A percentile compares a stretch with the other conserved stretches of the same genome.
These are phyloP conservation scores for Nadsonia fulvescens DNA, from an alignment of 805 yeast species.

Conservation along the genomic window DNA sequence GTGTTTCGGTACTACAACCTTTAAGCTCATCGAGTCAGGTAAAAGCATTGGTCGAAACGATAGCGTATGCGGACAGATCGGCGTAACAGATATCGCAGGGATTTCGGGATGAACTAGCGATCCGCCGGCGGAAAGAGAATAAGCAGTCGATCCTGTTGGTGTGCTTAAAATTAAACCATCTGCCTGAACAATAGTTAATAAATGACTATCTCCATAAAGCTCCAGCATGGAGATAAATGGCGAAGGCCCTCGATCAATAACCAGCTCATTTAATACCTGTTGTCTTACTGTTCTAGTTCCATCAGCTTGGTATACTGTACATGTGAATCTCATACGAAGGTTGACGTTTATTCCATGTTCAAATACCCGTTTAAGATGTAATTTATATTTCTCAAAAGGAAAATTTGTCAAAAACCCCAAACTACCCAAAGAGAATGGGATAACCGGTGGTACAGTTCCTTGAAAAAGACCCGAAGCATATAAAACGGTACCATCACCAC, in stretches of 20 bases:
- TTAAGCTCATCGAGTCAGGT: slow-evolving; percentile 82
- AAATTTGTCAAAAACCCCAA: slow-evolving; percentile 82
- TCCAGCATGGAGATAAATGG: slow-evolving; percentile 85
- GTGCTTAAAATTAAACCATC: slow-evolving; percentile 87
- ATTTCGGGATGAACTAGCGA: slow-evolving; percentile 88
- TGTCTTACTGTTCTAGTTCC: slow-evolving; percentile 27
- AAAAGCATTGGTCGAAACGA: slow-evolving; percentile 82
- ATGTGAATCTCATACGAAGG: slow-evolving; percentile 73
- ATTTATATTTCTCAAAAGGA: slow-evolving; percentile 53
- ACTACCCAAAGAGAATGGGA: slow-evolving; percentile 76
- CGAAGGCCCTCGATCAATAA: slow-evolving; percentile 85
- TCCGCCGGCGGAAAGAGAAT: slow-evolving; percentile 89
- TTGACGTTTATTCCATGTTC: slow-evolving; percentile 60
- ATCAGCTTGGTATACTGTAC: slow-evolving; percentile 42
- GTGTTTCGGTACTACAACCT: slow-evolving; percentile 51
- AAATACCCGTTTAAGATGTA: slow-evolving; percentile 36
- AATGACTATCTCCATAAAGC: slow-evolving; percentile 69
- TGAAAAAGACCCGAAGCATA: slow-evolving; percentile 74
- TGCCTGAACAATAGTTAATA: slow-evolving; percentile 81
- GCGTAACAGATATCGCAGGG: slow-evolving; percentile 81
- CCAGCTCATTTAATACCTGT: slow-evolving; percentile 77
- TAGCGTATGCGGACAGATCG: slow-evolving; percentile 89
- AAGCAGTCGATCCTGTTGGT: slow-evolving; percentile 94
- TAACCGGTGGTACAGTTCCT: slow-evolving; percentile 71
- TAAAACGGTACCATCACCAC: slow-evolving; percentile 92